These are phyloP conservation scores for Bacidia rubella DNA, from an alignment of 495 filamentous ascomycete species.

Conservation along the genomic window DNA sequence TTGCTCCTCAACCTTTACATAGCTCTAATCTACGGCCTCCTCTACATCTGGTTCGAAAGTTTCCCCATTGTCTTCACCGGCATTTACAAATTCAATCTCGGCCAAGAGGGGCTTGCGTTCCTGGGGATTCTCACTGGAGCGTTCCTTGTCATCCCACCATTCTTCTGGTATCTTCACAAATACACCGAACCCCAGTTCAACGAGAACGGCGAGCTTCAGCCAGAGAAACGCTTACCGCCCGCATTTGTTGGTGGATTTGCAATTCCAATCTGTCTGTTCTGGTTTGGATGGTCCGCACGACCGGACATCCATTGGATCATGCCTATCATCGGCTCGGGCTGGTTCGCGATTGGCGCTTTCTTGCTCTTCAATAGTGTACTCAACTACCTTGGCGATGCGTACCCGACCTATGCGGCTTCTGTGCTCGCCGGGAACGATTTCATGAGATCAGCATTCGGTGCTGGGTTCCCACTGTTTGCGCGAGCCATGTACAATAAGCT, in stretches of 20 bases:
- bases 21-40: slow-evolving; percentile 37
- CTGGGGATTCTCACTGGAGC: slow-evolving; percentile 35
- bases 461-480: slow-evolving; percentile 37
- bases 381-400: slow-evolving; percentile 27
- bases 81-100: slow-evolving; percentile 35
- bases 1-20: slow-evolving; percentile 40
- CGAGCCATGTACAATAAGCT: slow-evolving; percentile 44
- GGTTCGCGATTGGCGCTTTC: slow-evolving; percentile 40
- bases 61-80: slow-evolving; percentile 40
- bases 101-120: slow-evolving; percentile 35
- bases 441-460: slow-evolving; percentile 33
- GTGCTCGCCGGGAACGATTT: slow-evolving; percentile 41
- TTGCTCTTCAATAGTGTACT: slow-evolving; percentile 42
- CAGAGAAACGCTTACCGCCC: slow-evolving; percentile 31
- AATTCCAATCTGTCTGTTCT: slow-evolving; percentile 42
- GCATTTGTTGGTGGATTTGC: slow-evolving; percentile 27
- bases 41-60: slow-evolving; percentile 45
- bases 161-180: slow-evolving; percentile 33
- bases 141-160: slow-evolving; percentile 28
- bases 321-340: slow-evolving; percentile 36
- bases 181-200: slow-evolving; percentile 30
- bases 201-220: slow-evolving; percentile 25
- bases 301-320: slow-evolving; percentile 36
- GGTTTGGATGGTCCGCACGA: slow-evolving; percentile 43
- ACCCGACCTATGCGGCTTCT: slow-evolving; percentile 32